These are phyloP conservation scores for Gracilaria caudata DNA, from an alignment of 23 red algal species.

Conservation along the genomic window DNA sequence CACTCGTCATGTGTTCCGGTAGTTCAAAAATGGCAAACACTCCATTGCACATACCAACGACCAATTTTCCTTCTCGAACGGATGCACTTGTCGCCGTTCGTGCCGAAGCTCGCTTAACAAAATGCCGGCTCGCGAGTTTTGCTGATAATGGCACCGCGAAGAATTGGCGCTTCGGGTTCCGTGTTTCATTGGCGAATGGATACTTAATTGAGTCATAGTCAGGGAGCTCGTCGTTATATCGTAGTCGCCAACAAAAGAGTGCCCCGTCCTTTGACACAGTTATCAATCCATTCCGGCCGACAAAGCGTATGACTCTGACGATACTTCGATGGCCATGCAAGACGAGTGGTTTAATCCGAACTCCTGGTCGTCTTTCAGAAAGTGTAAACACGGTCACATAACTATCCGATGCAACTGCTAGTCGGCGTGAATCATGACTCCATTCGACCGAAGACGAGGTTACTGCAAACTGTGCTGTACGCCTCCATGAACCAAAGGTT, in stretches of 20 bases:
- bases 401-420: constrained; percentile 68
- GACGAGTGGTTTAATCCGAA: constrained; percentile 39
- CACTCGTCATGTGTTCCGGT: constrained; percentile 67
- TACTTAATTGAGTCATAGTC: neutral
- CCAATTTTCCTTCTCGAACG: constrained; percentile 41
- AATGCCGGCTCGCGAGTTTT: constrained; percentile 77
- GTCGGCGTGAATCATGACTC: constrained; percentile 54
- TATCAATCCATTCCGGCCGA: constrained; percentile 61
- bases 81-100: constrained; percentile 47
- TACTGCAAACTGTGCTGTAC: constrained; percentile 39
- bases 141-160: constrained; percentile 51
- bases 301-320: constrained; percentile 45
- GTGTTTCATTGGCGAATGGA: constrained; percentile 21
- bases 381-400: constrained; percentile 69
- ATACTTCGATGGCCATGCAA: constrained; percentile 65
- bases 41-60: constrained; percentile 81
- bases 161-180: constrained; percentile 18
- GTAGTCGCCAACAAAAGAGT: constrained; percentile 75
- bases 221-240: constrained; percentile 26
- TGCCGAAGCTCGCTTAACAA: constrained; percentile 63
- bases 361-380: constrained; percentile 2
- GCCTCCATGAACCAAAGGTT: constrained; percentile 59
- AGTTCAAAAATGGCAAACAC: constrained; percentile 83
- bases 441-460: constrained; percentile 43
- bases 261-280: constrained; percentile 71